Conservation (phyloP, 2,329 filamentous ascomycete genomes). For the Torrubiella hemipterigena region DNA sequence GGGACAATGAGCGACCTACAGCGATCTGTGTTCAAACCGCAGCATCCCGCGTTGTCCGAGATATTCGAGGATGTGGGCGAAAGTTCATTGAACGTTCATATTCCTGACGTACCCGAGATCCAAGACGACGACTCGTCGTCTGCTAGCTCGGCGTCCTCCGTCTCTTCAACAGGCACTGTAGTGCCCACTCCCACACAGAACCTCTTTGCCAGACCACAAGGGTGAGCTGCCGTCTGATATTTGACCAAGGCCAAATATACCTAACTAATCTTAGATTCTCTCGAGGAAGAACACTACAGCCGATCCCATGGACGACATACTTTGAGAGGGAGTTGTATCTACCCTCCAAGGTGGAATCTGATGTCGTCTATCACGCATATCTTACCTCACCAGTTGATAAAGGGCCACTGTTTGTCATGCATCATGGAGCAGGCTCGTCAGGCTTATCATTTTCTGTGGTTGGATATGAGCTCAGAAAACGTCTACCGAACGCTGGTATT, state of each 20-base stretch:
- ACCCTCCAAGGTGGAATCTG: conserved; percentile 27
- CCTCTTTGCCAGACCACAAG: conserved; percentile 58
- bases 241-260: conserved; percentile 3
- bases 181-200: conserved; percentile 65
- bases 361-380: conserved; percentile 71
- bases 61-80: conserved; percentile 42
- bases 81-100: no score
- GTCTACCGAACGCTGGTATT: conserved; percentile 69
- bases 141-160: conserved; percentile 53
- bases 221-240: conserved; percentile 33
- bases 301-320: conserved; percentile 77
- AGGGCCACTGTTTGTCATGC: conserved; percentile 80
- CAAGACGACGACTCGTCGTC: conserved; percentile 56
- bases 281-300: conserved; percentile 45
- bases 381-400: conserved; percentile 66
- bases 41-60: conserved; percentile 38
- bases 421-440: conserved; percentile 90
- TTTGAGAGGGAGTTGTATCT: conserved; percentile 82
- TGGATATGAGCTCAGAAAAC: conserved; percentile 62
- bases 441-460: conserved; percentile 84
- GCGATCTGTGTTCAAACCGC: conserved; percentile 65
- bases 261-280: conserved; percentile 24
- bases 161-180: conserved; percentile 86
- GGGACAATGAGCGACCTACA: conserved; percentile 67
- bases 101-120: conserved; percentile 31